Base-by-base conservation (phyloP, 1,284 basidiomycete species). In the Bjerkandera adusta region DNA sequence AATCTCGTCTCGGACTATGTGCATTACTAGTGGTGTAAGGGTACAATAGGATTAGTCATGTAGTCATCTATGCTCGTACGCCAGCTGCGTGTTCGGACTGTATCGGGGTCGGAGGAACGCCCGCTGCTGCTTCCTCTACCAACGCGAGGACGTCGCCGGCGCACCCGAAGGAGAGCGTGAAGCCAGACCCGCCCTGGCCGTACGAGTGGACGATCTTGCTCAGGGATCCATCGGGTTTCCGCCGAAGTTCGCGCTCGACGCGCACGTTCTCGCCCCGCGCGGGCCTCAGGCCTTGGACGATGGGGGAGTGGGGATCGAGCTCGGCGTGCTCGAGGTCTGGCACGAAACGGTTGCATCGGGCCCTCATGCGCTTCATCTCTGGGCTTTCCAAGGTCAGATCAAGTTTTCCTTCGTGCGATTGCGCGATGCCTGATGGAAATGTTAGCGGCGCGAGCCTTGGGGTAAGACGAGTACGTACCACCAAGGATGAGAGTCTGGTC, bases 211-310 rank as follows among this genome's bases (percentile, higher is more conserved):
- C 52, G 44, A 68, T 67, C 1, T 56, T 52, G 45, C 65, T 67
- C 16, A 50, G 29, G 2, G 53, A 54, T 18, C 51, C 57, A 27
- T 55, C 52, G 11, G 30, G 41, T 45, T 51, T 52, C 6, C 33
- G 41, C 27, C 55, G 49, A n/a, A 55, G 45, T 53, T 69, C 67
- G 4, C 66, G 58, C 51, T 68, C 65, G 7, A 69, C 67, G 6
- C 66, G 61, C 11, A 68, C 65, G 53, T 66, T 65, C 26, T 55
- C 49, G 18, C 57, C 53, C 3, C 65, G 57, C 50, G 62, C 60
- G 7, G 67, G 67, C 3, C 66, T 60, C 2, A 67, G 56, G 20
- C 66, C 67, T 51, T 69, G 66, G 20, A 63, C 63, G n/a, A 68
- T 45, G 4, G 61, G 60, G 25, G 58, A 61, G 12, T 59, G 54